Evolutionary conservation across 83 land plant genomes (phyloP), one percentile per base, ranked within the genome.

Genomic region (Thuja plicata): DNA sequence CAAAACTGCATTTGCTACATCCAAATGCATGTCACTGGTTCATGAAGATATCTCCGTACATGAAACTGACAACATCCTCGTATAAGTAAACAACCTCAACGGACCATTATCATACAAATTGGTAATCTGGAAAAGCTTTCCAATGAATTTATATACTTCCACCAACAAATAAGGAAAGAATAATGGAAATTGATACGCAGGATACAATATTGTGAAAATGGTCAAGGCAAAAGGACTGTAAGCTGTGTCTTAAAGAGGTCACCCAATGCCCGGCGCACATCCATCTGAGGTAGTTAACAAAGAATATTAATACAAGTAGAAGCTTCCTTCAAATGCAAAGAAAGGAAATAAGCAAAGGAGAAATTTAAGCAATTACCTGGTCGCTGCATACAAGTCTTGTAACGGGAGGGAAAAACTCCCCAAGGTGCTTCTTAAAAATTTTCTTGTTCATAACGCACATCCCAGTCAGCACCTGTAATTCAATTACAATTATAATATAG

Each of bases 371-470:
- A 60, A 60, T 30, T 94, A 98, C 98, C 98, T 98, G 99, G 88
- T 97, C 97, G 86, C 98, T 97, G 93, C 99, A 98, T 40, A 97
- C 95, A 83, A 98, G 97, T 91, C 94, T 96, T 46, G 97, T 95
- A 38, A 98, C 91, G 88, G 92, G 92, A 12, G 99, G 99, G 90
- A 97, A 98, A 89, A 98, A 97, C 57, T 98, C 97, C 41, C 92
- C 89, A 8, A 98, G 95, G 88, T 98, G 99, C 85, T 91, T 96
- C 87, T 89, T 95, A 89, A 98, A 98, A 45, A 97, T 93, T 13
- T 90, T 84, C 24, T 79, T 87, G 89, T 97, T 94, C 97, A 97
- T 97, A 8, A 84, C 74, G 88, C 92, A 93, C 99, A 98, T 94
- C 88, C 98, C 95, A 89, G 92, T 94, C 45, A 98, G 90, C 48